Evolutionary conservation across 148 eudicot species (phyloP).

Genomic region (Vaccinium darrowii): DNA sequence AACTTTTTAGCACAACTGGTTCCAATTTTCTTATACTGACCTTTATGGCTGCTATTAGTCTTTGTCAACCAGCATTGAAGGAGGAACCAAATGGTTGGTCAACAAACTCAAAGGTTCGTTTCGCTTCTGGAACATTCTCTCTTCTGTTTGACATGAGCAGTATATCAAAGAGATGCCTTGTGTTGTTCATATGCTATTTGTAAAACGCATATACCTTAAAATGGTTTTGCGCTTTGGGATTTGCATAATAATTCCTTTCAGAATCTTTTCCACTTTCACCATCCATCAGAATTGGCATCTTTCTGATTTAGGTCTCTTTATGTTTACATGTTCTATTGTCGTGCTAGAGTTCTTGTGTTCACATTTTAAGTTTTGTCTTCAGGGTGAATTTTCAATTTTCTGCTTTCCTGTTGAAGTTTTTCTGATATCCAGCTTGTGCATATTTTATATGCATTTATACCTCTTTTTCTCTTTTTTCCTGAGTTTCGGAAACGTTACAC

Average conservation of each 20-base stretch:
- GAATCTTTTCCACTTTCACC: not conserved
- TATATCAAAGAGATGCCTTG: not conserved
- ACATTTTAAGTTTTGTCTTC: not conserved
- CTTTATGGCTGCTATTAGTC: conserved; percentile 41
- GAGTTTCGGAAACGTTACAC: not conserved
- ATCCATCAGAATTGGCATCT: not conserved
- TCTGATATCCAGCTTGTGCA: not conserved
- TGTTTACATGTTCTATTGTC: not conserved
- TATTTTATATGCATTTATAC: not conserved
- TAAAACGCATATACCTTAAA: not conserved
- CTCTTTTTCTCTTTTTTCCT: not conserved
- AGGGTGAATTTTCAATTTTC: not conserved
- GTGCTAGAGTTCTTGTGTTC: not conserved
- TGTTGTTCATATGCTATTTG: not conserved
- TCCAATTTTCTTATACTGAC: conserved; percentile 17
- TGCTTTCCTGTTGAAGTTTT: not conserved
- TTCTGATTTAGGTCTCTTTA: not conserved
- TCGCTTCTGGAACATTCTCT: conserved; percentile 13
- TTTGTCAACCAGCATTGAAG: conserved; percentile 70
- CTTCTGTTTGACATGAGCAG: not conserved
- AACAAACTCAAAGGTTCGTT: conserved; percentile 83
- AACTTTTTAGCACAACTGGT: not conserved
- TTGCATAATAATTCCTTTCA: not conserved
- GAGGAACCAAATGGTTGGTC: conserved; percentile 73
- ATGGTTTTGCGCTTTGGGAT: not conserved